These are phyloP conservation scores for Carpinus viminea DNA, from an alignment of 306 rosid species.

Conservation along the genomic window DNA sequence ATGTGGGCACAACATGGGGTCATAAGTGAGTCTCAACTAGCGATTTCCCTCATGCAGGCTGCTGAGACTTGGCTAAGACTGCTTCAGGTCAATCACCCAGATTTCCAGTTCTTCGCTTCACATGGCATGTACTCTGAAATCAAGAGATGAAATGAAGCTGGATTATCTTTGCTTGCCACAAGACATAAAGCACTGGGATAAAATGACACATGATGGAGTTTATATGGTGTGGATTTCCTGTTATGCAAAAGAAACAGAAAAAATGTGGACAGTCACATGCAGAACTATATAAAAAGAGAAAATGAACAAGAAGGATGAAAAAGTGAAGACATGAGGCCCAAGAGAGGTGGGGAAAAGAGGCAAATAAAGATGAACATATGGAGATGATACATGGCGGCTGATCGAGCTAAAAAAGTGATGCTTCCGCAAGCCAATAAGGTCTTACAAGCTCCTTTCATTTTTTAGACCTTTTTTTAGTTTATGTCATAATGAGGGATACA, in stretches of 20 bases:
- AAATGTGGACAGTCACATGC: conserved; percentile 7
- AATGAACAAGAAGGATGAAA: not conserved
- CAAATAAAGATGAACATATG: conserved; percentile 8
- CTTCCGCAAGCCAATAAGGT: not conserved
- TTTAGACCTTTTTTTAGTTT: not conserved
- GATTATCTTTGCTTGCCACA: conserved; percentile 28
- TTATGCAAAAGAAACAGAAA: conserved; percentile 32
- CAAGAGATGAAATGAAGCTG: conserved; percentile 9
- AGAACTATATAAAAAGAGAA: conserved; percentile 24
- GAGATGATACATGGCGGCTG: not conserved
- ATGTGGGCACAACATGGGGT: conserved; percentile 58
- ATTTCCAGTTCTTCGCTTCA: conserved; percentile 71
- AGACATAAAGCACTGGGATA: conserved; percentile 29
- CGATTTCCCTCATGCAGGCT: conserved; percentile 60
- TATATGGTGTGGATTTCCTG: conserved; percentile 27
- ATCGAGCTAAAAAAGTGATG: not conserved
- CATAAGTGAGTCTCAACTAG: conserved; percentile 45
- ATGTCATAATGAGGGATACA: not conserved
- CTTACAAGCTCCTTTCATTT: not conserved
- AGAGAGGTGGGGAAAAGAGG: conserved; percentile 23
- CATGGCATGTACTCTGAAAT: conserved; percentile 55
- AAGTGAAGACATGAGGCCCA: not conserved
- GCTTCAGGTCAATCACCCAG: conserved; percentile 78
- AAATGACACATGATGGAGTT: conserved; percentile 18
- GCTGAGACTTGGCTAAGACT: conserved; percentile 76